Conservation (phyloP, 2,329 filamentous ascomycete species). For the Colletotrichum sp. region DNA sequence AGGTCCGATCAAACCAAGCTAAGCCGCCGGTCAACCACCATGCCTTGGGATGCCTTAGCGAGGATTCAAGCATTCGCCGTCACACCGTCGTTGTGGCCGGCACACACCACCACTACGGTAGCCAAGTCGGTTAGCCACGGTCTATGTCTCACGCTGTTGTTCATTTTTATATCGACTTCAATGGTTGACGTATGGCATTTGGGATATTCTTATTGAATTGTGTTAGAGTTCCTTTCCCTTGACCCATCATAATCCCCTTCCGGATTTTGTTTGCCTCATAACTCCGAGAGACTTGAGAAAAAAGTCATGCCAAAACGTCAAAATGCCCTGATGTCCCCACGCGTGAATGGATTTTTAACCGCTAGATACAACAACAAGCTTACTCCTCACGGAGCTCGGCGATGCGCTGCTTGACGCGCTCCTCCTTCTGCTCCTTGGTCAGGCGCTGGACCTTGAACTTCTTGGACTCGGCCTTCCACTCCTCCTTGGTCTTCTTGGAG, state of each 20-base stretch:
- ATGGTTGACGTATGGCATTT: constrained; percentile 20
- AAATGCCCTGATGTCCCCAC: constrained; percentile 1
- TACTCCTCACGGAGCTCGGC: constrained; percentile 71
- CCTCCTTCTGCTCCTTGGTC: constrained; percentile 81
- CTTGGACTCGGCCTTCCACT: constrained; percentile 95
- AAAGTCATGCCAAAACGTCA: constrained; percentile 22
- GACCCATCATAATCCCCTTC: constrained; percentile 13
- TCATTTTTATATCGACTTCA: not conserved
- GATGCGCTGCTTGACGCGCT: constrained; percentile 90
- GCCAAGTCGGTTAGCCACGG: not conserved
- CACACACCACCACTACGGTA: not conserved
- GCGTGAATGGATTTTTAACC: constrained; percentile 3
- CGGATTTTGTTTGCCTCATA: constrained; percentile 21
- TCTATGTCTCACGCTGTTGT: not conserved
- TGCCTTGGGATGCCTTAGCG: not conserved
- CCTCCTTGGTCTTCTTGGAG: constrained; percentile 93
- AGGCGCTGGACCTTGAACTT: constrained; percentile 85
- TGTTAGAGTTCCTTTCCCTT: constrained; percentile 9
- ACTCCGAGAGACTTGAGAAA: constrained; percentile 18
- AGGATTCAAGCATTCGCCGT: not conserved
- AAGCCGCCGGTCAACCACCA: not conserved
- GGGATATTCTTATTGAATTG: constrained; percentile 23
- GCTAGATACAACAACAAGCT: constrained; percentile 20
- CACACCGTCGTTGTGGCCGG: not conserved
- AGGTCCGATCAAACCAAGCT: not conserved